Percentiles rank a stretch among this genome's conserved stretches.
These are phyloP conservation scores for Alternaria dauci DNA, from an alignment of 2,329 filamentous ascomycete species.

Conservation along the genomic window DNA sequence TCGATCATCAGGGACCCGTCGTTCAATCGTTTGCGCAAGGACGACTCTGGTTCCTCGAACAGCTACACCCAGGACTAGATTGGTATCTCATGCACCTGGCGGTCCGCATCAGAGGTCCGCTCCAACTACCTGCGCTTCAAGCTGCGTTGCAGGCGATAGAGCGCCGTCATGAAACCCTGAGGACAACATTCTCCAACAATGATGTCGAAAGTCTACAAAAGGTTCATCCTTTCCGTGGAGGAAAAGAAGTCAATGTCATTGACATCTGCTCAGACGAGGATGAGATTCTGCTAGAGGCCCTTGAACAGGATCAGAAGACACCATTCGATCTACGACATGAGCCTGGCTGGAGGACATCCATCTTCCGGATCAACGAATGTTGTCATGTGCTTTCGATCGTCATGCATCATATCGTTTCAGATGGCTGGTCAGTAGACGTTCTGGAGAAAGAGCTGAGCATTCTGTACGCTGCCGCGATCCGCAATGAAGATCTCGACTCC, in stretches of 20 bases:
- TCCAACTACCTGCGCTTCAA: slow-evolving; percentile 1
- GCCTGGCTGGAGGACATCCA: slow-evolving; percentile 1
- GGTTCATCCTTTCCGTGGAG: background rate
- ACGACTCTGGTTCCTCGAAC: slow-evolving; percentile 8
- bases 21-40: slow-evolving; percentile 6
- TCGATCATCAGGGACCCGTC: background rate
- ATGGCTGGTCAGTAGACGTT: slow-evolving; percentile 19
- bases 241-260: no score
- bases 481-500: background rate
- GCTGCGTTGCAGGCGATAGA: background rate
- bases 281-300: no score
- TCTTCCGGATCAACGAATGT: background rate
- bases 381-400: slow-evolving; percentile 16
- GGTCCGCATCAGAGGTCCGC: background rate
- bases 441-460: background rate
- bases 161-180: slow-evolving; percentile 6
- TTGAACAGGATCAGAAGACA: background rate
- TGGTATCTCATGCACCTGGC: slow-evolving; percentile 3
- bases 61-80: slow-evolving; percentile 1
- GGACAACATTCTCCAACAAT: background rate
- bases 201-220: background rate
- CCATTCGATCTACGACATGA: background rate
- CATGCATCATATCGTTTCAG: slow-evolving; percentile 21
- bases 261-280: no score
- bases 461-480: background rate